Evolutionary conservation across 805 yeast genomes (phyloP), one percentile per base, ranked within the genome.

Genomic region (Hanseniaspora lindneri): DNA sequence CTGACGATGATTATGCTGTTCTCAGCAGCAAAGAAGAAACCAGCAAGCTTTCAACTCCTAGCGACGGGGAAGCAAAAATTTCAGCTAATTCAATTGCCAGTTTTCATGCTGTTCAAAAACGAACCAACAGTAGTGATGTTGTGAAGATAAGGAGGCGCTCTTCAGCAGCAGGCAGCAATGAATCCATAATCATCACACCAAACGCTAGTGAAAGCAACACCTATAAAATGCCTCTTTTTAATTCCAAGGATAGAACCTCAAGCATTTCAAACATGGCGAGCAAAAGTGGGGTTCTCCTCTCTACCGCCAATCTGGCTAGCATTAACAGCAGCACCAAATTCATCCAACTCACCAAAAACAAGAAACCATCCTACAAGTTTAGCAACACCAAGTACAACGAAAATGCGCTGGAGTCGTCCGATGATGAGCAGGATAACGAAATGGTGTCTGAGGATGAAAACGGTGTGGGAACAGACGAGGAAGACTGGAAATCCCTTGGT

Each of bases 401-500:
- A 21, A 43, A 43, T 8, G 49, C 43, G 2, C 29, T 46, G 24
- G 41, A 39, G 16, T 46, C 49, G 3, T 40, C 40, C 8, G 49
- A 46, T 14, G 36, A 44, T 14, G 36, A 44, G n/a, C n/a, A n/a
- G 10, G 48, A 44, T n/a, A 39, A 36, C 23, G 42, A 48, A 8
- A 33, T 14, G 2, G 13, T 14, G 24, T 34, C 21, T 25, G 32
- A 41, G 14, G 37, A 33, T 23, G 30, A 41, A n/a, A 33, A 24
- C 19, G 36, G 28, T 10, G 24, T 3, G 39, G 94, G 85, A 58
- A 89, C 98, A 0, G 98, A 89, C 63, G 97, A 89, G 60, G 98
- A 89, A 64, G 97, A 89, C 64, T 89, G 98, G 98, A 83, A 79
- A 53, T 67, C 86, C 0, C 80, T 88, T 47, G 96, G 96, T 1